These are phyloP conservation scores for Colletotrichum sp. DNA, from an alignment of 2,329 filamentous ascomycete genomes.

Conservation along the genomic window DNA sequence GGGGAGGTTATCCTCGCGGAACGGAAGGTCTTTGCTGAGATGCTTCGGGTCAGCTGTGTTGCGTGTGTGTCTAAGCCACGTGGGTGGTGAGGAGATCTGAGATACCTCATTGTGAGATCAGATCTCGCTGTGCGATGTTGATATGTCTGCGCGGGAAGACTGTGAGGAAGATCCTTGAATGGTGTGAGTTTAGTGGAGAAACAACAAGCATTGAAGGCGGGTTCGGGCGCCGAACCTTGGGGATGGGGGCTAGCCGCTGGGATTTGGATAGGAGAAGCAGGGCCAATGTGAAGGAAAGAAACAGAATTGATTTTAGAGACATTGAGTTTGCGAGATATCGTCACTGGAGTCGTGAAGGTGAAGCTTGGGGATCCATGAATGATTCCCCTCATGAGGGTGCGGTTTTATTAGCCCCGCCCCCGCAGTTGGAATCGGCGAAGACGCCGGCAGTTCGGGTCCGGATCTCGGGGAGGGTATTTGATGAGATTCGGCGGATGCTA, in stretches of 20 bases:
- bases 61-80: neutral
- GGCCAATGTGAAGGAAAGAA: neutral
- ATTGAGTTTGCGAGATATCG: neutral
- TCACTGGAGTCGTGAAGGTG: neutral
- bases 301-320: neutral
- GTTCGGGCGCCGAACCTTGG: neutral
- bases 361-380: neutral
- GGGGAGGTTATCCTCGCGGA: constrained; percentile 11
- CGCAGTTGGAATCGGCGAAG: constrained; percentile 5
- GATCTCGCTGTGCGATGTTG: neutral
- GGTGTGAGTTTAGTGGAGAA: neutral
- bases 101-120: constrained; percentile 3
- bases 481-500: neutral
- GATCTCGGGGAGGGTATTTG: neutral
- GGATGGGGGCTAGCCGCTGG: neutral
- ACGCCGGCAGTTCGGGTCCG: constrained; percentile 15
- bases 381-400: neutral
- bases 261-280: neutral
- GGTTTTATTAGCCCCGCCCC: constrained; percentile 3
- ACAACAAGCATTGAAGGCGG: neutral
- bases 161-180: neutral
- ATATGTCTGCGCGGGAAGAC: neutral
- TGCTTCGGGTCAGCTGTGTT: neutral
- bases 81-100: neutral
- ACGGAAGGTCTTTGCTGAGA: neutral